Conservation (phyloP, 2,329 filamentous ascomycete genomes). For the Remersonia thermophila region DNA sequence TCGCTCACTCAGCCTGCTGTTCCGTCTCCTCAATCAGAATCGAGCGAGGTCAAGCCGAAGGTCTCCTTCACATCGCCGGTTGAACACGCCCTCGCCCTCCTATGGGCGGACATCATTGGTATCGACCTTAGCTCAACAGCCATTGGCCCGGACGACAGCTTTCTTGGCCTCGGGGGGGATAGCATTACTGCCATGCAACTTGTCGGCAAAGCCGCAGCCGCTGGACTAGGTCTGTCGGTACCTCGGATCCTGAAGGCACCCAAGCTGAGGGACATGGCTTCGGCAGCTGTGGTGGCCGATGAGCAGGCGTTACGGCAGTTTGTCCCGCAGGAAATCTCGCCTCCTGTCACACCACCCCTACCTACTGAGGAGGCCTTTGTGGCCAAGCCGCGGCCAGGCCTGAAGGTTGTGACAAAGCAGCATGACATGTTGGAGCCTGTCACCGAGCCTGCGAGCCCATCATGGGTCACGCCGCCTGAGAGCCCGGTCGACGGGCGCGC, state of each 20-base stretch:
- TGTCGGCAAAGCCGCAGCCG: background rate
- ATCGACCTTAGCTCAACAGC: background rate
- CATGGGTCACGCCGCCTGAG: background rate
- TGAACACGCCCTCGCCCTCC: too few species aligned
- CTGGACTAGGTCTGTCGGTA: background rate
- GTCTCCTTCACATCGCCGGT: slow-evolving; percentile 14
- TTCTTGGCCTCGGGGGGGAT: background rate
- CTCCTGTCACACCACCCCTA: background rate
- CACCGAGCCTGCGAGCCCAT: background rate
- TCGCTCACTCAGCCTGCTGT: background rate
- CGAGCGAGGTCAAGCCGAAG: background rate
- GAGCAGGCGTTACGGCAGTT: background rate
- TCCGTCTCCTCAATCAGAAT: background rate
- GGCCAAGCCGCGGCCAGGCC: too few species aligned
- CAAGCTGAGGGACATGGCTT: background rate
- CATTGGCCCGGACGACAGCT: background rate
- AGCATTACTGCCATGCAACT: slow-evolving; percentile 1
- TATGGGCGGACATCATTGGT: too few species aligned
- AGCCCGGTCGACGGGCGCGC: background rate
- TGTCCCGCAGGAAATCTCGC: background rate
- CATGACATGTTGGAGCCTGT: too few species aligned
- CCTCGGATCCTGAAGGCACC: background rate
- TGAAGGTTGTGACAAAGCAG: too few species aligned
- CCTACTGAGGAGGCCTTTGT: too few species aligned
- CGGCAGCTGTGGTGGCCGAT: background rate